These are phyloP conservation scores for Colletotrichum karsti DNA, from an alignment of 2,329 filamentous ascomycete species.

Conservation along the genomic window DNA sequence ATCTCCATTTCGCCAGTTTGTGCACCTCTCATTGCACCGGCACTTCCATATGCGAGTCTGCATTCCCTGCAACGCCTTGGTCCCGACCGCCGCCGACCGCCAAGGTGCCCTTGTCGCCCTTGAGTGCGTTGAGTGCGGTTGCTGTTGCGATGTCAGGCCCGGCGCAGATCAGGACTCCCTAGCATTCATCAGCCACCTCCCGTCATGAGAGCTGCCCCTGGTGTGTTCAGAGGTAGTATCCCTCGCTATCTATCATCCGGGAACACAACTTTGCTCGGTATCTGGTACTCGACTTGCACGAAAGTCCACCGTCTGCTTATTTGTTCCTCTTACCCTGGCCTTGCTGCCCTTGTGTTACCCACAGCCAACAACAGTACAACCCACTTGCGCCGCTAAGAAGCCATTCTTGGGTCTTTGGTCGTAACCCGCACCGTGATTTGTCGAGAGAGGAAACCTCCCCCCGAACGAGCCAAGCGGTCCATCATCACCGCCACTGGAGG, in stretches of 20 bases:
- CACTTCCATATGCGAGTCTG: neutral
- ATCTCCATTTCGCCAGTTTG: neutral
- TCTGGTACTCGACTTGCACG: neutral
- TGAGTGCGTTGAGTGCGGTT: no score
- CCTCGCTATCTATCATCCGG: no score
- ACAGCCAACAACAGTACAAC: neutral
- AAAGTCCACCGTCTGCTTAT: no score
- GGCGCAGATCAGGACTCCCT: constrained; percentile 17
- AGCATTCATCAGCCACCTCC: constrained; percentile 3
- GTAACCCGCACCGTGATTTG: neutral
- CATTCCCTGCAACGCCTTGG: neutral
- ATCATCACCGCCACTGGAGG: constrained; percentile 2
- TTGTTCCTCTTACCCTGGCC: neutral
- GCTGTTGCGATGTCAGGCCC: neutral
- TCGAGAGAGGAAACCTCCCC: neutral
- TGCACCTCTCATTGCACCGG: neutral
- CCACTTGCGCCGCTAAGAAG: neutral
- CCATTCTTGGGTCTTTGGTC: neutral
- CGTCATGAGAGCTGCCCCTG: constrained; percentile 5
- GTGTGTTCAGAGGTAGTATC: neutral
- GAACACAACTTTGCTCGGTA: no score
- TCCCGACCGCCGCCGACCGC: neutral
- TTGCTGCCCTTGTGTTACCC: neutral
- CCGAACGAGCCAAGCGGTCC: neutral
- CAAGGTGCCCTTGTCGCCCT: neutral